Conservation (phyloP, 1,284 basidiomycete species). For the Tylopilus microsporus region DNA sequence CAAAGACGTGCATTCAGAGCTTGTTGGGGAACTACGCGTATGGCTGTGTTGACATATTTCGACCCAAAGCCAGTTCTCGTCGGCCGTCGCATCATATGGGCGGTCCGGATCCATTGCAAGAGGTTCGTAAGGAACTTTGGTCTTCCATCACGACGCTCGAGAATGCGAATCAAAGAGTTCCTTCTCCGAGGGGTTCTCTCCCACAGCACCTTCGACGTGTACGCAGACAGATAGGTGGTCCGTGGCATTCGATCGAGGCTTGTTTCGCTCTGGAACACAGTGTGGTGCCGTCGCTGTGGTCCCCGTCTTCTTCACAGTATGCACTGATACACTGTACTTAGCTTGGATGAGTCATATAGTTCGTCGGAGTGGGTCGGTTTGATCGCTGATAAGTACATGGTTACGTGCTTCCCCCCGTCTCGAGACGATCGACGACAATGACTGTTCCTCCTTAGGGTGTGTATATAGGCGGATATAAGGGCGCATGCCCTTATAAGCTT, state of each 20-base stretch:
- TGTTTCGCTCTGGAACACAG: slow-evolving; percentile 4
- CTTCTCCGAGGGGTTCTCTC: slow-evolving; percentile 15
- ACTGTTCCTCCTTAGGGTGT: background rate
- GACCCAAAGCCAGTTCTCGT: too few species aligned
- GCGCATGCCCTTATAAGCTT: background rate
- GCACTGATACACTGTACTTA: background rate
- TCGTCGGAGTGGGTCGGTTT: background rate
- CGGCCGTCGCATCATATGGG: slow-evolving; percentile 3
- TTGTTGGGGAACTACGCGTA: too few species aligned
- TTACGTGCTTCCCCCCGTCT: background rate
- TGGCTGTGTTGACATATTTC: too few species aligned
- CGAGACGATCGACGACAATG: slow-evolving; percentile 5
- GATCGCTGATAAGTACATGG: slow-evolving; percentile 6
- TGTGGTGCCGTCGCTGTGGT: slow-evolving; percentile 2
- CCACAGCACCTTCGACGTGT: background rate
- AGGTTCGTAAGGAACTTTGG: background rate
- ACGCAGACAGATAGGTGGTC: background rate
- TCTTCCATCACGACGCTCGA: slow-evolving; percentile 10
- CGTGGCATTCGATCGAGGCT: background rate
- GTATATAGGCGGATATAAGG: background rate
- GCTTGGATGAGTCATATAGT: background rate
- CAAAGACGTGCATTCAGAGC: too few species aligned
- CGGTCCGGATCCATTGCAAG: slow-evolving; percentile 1
- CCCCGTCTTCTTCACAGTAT: background rate
- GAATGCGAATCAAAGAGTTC: background rate